phyloP scores from a whole-genome alignment of 345 rosid species.

The Eucalyptus urophylla region DNA sequence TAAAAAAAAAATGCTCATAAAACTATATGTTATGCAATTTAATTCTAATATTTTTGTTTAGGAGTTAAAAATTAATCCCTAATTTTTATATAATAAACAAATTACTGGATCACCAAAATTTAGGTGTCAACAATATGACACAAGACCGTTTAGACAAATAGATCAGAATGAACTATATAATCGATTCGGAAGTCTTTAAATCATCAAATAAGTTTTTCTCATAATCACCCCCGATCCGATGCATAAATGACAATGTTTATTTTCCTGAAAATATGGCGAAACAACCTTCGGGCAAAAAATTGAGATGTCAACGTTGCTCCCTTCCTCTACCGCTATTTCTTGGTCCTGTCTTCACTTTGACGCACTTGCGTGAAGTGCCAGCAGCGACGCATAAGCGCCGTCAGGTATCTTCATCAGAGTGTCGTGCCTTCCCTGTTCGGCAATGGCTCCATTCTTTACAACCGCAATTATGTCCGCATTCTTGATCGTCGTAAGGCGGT shows the following conservation, averaged over 20 bases:
- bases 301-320: not conserved
- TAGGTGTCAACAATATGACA: not conserved
- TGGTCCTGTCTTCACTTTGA: not conserved
- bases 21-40: too few relatives aligned
- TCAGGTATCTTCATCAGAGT: slow-evolving; percentile 25
- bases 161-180: not conserved
- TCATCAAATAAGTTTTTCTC: not conserved
- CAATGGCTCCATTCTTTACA: slow-evolving; percentile 50
- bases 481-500: slow-evolving; percentile 42
- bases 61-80: too few relatives aligned
- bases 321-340: not conserved
- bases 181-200: not conserved
- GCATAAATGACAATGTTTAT: not conserved
- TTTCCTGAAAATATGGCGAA: not conserved
- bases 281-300: not conserved
- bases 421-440: slow-evolving; percentile 56
- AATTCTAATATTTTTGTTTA: too few relatives aligned
- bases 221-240: not conserved
- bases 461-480: slow-evolving; percentile 57
- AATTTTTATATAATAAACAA: too few relatives aligned
- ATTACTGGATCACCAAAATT: too few relatives aligned
- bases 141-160: not conserved
- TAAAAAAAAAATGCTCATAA: too few relatives aligned
- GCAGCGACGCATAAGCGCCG: slow-evolving; percentile 56
- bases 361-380: slow-evolving; percentile 24